Conservation (phyloP, 345 rosid species). For the Kernera saxatilis region DNA sequence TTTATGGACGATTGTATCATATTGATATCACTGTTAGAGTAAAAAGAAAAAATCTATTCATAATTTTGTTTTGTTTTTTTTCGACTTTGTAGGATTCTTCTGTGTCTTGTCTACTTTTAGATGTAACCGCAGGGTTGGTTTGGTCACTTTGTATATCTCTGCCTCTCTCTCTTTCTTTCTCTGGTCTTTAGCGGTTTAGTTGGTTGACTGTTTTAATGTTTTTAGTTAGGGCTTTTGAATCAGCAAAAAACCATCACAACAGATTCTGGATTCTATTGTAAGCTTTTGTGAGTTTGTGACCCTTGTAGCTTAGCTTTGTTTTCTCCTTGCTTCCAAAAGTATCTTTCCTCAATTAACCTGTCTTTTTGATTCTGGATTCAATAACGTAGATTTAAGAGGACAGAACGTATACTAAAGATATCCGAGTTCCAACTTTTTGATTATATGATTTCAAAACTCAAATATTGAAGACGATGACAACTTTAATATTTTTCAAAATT, state of each 20-base stretch:
- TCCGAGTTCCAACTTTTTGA: too few relatives aligned
- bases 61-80: slow-evolving; percentile 1
- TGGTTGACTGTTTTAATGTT: slow-evolving; percentile 1
- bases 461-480: too few relatives aligned
- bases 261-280: slow-evolving; percentile 30
- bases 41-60: slow-evolving; percentile 13
- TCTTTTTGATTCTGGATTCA: background rate
- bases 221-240: slow-evolving; percentile 20
- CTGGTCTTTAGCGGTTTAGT: slow-evolving; percentile 8
- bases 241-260: background rate
- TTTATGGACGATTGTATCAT: slow-evolving; percentile 16
- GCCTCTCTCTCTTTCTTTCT: background rate
- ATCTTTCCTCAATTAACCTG: too few relatives aligned
- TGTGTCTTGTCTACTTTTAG: slow-evolving; percentile 10
- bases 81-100: slow-evolving; percentile 9
- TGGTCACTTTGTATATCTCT: slow-evolving; percentile 26
- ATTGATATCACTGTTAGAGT: slow-evolving; percentile 22
- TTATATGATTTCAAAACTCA: too few relatives aligned
- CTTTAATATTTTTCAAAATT: too few relatives aligned
- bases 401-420: too few relatives aligned
- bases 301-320: background rate
- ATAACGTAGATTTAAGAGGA: background rate
- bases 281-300: slow-evolving; percentile 19
- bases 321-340: background rate
- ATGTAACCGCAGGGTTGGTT: slow-evolving; percentile 25